Evolutionary conservation across 768 basidiomycete species (phyloP).

Genomic region (Calocybe gangraenosa): DNA sequence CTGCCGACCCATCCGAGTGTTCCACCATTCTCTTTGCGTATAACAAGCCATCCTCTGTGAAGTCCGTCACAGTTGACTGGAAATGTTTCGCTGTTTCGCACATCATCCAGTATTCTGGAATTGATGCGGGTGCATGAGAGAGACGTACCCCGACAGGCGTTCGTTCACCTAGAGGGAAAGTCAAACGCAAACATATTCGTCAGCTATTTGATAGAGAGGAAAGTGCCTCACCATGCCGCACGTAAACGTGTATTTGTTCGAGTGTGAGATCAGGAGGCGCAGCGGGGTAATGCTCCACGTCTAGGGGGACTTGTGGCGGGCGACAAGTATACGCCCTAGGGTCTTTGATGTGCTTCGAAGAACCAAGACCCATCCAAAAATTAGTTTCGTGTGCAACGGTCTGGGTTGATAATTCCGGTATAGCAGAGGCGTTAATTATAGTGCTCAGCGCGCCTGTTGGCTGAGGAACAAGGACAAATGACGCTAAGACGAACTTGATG

Average conservation of each 20-base stretch:
- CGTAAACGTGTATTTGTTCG: slow-evolving; percentile 72
- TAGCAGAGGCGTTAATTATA: no score
- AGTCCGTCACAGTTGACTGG: slow-evolving; percentile 36
- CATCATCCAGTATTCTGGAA: slow-evolving; percentile 68
- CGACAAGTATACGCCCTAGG: slow-evolving; percentile 8
- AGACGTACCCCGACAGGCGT: slow-evolving; percentile 72
- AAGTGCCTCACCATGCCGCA: slow-evolving; percentile 60
- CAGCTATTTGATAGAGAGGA: background rate
- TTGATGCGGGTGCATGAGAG: slow-evolving; percentile 53
- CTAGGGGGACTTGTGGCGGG: slow-evolving; percentile 44
- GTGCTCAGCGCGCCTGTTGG: no score
- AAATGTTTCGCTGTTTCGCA: slow-evolving; percentile 54
- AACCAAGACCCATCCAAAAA: background rate
- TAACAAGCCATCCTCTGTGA: slow-evolving; percentile 22
- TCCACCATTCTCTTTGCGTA: slow-evolving; percentile 50
- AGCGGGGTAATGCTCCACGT: slow-evolving; percentile 56
- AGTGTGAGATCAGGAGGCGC: slow-evolving; percentile 53
- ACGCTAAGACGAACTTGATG: no score
- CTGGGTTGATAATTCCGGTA: no score
- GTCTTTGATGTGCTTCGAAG: background rate
- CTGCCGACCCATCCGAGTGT: slow-evolving; percentile 45
- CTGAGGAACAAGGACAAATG: no score
- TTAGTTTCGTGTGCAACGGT: no score
- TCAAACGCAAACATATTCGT: background rate
- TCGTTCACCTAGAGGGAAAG: slow-evolving; percentile 53